These are phyloP conservation scores for Carex myosuroides DNA, from an alignment of 176 grass and related monocot genomes.

Conservation along the genomic window DNA sequence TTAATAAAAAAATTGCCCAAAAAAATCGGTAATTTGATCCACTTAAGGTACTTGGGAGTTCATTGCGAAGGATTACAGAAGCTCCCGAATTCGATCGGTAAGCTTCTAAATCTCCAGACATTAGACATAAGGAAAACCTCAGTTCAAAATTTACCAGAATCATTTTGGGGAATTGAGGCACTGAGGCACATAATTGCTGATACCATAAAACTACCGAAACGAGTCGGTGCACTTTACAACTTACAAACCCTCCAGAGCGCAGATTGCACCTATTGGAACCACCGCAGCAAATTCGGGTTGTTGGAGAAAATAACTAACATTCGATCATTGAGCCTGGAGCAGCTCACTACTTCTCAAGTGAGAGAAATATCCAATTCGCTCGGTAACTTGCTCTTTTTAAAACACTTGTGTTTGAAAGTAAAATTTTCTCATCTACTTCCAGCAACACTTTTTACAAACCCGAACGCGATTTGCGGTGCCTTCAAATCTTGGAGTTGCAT, in stretches of 20 bases:
- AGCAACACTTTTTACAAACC: background rate
- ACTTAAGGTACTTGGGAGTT: background rate
- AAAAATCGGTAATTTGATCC: background rate
- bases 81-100: background rate
- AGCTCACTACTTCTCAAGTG: background rate
- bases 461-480: background rate
- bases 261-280: background rate
- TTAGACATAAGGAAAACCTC: background rate
- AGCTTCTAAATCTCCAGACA: constrained; percentile 6
- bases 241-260: background rate
- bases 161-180: background rate
- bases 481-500: background rate
- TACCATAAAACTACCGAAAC: background rate
- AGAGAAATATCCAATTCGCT: background rate
- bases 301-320: background rate
- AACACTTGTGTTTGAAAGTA: background rate
- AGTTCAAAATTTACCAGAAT: background rate
- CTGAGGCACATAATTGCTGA: background rate
- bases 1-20: background rate
- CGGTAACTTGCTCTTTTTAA: background rate
- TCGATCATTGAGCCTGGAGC: background rate
- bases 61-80: background rate
- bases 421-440: background rate
- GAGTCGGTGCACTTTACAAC: background rate
- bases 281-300: background rate